Evolutionary conservation across 2,329 filamentous ascomycete genomes (phyloP).

Genomic region (Phialophora tarda): DNA sequence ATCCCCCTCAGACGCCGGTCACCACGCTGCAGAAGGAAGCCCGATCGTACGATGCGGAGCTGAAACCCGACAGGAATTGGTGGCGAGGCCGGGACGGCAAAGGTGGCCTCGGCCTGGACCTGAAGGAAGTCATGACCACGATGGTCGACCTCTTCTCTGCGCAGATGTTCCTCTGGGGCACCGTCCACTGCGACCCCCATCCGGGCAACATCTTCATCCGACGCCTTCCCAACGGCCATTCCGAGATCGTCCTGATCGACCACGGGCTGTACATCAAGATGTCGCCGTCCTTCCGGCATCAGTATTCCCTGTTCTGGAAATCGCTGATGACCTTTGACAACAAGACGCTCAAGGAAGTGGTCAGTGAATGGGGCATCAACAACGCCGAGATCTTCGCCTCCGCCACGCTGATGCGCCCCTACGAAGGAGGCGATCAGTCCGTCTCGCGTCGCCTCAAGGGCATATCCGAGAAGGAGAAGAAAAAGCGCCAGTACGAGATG

Average conservation of each 20-base stretch:
- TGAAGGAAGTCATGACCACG: constrained; percentile 90
- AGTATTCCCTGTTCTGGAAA: constrained; percentile 94
- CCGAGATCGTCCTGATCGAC: constrained; percentile 94
- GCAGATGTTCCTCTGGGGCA: constrained; percentile 96
- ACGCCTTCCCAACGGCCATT: constrained; percentile 76
- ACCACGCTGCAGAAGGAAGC: constrained; percentile 51
- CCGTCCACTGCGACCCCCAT: constrained; percentile 95
- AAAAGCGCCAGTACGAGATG: constrained; percentile 74
- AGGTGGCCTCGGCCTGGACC: constrained; percentile 81
- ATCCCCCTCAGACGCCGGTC: constrained; percentile 47
- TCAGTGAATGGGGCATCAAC: constrained; percentile 81
- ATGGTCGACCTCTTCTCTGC: constrained; percentile 97
- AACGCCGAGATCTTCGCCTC: constrained; percentile 90
- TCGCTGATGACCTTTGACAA: constrained; percentile 94
- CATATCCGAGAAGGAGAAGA: constrained; percentile 60
- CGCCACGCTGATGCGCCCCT: constrained; percentile 86
- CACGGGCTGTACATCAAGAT: constrained; percentile 96
- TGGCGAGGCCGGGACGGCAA: constrained; percentile 76
- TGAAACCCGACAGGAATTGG: constrained; percentile 79
- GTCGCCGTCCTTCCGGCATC: constrained; percentile 77
- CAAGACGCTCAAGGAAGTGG: constrained; percentile 72
- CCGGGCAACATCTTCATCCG: constrained; percentile 97
- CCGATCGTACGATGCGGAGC: constrained; percentile 58
- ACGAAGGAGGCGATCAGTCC: constrained; percentile 78
- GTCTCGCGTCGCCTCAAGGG: constrained; percentile 66